Evolutionary conservation across 2,329 filamentous ascomycete genomes (phyloP).

Genomic region (Biscogniauxia mediterranea): DNA sequence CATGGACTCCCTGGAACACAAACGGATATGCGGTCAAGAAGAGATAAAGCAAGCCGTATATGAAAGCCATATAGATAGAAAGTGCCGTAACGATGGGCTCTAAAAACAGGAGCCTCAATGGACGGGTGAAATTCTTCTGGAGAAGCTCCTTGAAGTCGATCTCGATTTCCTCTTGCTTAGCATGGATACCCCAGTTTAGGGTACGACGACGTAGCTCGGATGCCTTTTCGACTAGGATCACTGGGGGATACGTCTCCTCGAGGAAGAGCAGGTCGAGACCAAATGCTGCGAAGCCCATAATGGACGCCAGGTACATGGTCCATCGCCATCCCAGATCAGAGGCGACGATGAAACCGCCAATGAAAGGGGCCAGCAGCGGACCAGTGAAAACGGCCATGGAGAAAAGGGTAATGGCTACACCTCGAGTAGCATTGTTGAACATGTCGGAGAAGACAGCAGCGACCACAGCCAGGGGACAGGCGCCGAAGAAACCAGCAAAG

Average conservation of each 20-base stretch:
- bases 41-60: slow-evolving; percentile 73
- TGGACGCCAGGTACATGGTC: slow-evolving; percentile 63
- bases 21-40: slow-evolving; percentile 84
- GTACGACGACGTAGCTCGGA: slow-evolving; percentile 61
- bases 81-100: slow-evolving; percentile 69
- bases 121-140: slow-evolving; percentile 65
- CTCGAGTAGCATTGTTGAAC: slow-evolving; percentile 63
- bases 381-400: slow-evolving; percentile 64
- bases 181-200: slow-evolving; percentile 69
- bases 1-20: slow-evolving; percentile 72
- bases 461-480: slow-evolving; percentile 66
- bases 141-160: slow-evolving; percentile 62
- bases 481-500: slow-evolving; percentile 71
- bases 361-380: slow-evolving; percentile 65
- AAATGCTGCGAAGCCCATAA: slow-evolving; percentile 64
- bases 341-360: slow-evolving; percentile 65
- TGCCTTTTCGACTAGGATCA: slow-evolving; percentile 62
- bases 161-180: slow-evolving; percentile 70
- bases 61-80: slow-evolving; percentile 71
- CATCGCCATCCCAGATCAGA: slow-evolving; percentile 69
- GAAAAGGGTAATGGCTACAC: slow-evolving; percentile 57
- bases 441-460: slow-evolving; percentile 72
- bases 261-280: slow-evolving; percentile 60
- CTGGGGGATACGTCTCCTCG: slow-evolving; percentile 68
- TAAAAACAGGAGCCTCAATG: slow-evolving; percentile 62